Evolutionary conservation across 345 rosid genomes (phyloP), one percentile per base, ranked within the genome.

Genomic region (Aethionema arabicum): DNA sequence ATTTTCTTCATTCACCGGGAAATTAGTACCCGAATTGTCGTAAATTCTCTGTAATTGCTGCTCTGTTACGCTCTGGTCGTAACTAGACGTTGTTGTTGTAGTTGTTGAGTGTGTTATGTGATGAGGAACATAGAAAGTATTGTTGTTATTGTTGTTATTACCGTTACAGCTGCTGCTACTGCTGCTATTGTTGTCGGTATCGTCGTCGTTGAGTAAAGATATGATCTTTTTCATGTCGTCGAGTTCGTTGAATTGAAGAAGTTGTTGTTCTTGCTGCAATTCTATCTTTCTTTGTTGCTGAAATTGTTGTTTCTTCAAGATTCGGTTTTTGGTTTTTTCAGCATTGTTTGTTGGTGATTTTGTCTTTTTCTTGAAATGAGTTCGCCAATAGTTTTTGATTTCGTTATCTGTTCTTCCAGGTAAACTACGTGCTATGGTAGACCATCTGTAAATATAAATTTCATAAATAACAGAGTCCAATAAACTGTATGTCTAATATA

Each of bases 351-450:
- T 67, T 61, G 85, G 73, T 36, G 76, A 53, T 56, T 87, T 87
- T 53, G 78, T 59, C 82, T 81, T 83, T 61, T 82, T 87, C 85
- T 90, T 90, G 81, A 90, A 90, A 77, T 87, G 98, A 59, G 98
- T 91, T 72, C 97, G 58, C 97, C 97, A 90, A 49, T 90, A 90
- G 57, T 90, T 90, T 77, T 90, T 90, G 60, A 90, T 90, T 52
- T 87, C 97, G 43, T 90, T 90, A 62, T 90, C 97, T 14, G 97
- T 90, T 73, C 96, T 81, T 56, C 97, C 97, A 0, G 97, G 97
- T 78, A 90, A 79, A 71, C 93, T 90, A 65, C 97, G 77, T 4
- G 97, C 96, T 56, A 90, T 90, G 8, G 97, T 87, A 4, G 97
- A 87, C 97, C 97, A 90, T 69, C 97, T 90, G 76, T 43, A 55